A percentile compares a stretch with the other conserved stretches of the same genome.
Conservation (phyloP, 2,329 filamentous ascomycete species). For the Polytolypa hystricis region DNA sequence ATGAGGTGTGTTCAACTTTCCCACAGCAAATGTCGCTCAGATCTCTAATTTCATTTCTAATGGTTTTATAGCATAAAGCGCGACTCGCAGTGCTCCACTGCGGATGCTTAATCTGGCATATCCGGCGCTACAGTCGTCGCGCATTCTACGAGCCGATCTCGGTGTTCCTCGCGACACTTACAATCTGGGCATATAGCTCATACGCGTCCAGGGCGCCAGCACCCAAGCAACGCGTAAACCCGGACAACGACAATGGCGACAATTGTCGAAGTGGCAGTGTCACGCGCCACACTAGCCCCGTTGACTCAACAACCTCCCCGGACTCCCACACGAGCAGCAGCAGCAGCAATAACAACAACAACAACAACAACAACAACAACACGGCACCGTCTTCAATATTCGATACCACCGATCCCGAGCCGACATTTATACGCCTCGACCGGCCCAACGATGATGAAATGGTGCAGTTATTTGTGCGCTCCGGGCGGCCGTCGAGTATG, state of each 20-base stretch:
- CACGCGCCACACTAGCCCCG: not conserved
- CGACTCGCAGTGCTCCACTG: slow-evolving; percentile 46
- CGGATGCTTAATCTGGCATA: slow-evolving; percentile 42
- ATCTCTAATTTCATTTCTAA: slow-evolving; percentile 29
- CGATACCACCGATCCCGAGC: slow-evolving; percentile 19
- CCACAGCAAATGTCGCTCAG: slow-evolving; percentile 19
- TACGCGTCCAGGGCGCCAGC: not conserved
- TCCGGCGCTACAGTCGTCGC: slow-evolving; percentile 39
- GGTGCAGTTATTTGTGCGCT: slow-evolving; percentile 44
- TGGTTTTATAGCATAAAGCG: slow-evolving; percentile 45
- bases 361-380: not conserved
- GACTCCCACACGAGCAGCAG: too few species aligned
- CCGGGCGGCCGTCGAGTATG: too few species aligned
- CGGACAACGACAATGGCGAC: too few species aligned
- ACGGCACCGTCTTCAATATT: too few species aligned
- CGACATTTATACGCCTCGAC: slow-evolving; percentile 42
- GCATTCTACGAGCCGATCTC: slow-evolving; percentile 39
- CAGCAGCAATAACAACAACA: not conserved
- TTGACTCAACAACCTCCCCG: not conserved
- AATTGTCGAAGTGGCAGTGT: too few species aligned
- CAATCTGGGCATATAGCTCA: slow-evolving; percentile 36
- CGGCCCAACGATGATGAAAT: slow-evolving; percentile 48
- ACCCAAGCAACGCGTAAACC: too few species aligned
- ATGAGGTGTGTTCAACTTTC: slow-evolving; percentile 22
- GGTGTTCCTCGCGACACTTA: slow-evolving; percentile 36